Percentiles rank a stretch among this genome's conserved stretches.
Evolutionary conservation across 129 eudicot species (phyloP).

Genomic region (Daucus carota): DNA sequence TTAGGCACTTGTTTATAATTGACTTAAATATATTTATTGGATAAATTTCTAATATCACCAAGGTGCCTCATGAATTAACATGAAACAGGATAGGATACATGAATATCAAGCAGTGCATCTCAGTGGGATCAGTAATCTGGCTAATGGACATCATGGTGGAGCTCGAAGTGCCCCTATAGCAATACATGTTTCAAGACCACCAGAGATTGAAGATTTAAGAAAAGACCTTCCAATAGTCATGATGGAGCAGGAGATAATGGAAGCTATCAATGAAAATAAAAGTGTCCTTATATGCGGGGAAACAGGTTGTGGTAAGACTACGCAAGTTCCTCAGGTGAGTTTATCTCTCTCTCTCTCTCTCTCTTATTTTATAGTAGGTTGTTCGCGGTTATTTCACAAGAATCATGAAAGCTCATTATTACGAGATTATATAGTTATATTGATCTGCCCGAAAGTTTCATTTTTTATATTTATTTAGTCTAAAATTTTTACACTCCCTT

Average conservation of each 20-base stretch:
- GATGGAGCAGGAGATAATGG: slow-evolving; percentile 99
- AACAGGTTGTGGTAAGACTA: slow-evolving; percentile 96
- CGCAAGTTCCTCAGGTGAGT: slow-evolving; percentile 98
- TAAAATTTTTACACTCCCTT: too few species aligned
- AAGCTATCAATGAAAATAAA: slow-evolving; percentile 74
- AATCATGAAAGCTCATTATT: too few species aligned
- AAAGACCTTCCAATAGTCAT: slow-evolving; percentile 81
- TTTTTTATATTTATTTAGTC: too few species aligned
- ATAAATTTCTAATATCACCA: slow-evolving; percentile 5
- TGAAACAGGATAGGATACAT: slow-evolving; percentile 34
- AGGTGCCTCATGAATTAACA: slow-evolving; percentile 7
- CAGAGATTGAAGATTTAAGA: slow-evolving; percentile 64
- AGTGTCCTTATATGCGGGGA: slow-evolving; percentile 84
- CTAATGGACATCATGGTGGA: slow-evolving; percentile 3
- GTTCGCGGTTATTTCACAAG: too few species aligned
- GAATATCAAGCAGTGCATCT: slow-evolving; percentile 13
- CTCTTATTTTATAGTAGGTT: too few species aligned
- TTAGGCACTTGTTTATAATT: not conserved
- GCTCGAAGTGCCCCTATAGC: slow-evolving; percentile 35
- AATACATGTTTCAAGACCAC: slow-evolving; percentile 73
- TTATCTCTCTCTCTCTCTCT: not conserved
- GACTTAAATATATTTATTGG: not conserved
- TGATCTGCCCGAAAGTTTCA: too few species aligned
- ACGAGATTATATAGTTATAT: too few species aligned
- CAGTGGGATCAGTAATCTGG: slow-evolving; percentile 11